Evolutionary conservation across 225 moss, liverwort and hornwort species (phyloP).

Genomic region (Straminergon stramineum): DNA sequence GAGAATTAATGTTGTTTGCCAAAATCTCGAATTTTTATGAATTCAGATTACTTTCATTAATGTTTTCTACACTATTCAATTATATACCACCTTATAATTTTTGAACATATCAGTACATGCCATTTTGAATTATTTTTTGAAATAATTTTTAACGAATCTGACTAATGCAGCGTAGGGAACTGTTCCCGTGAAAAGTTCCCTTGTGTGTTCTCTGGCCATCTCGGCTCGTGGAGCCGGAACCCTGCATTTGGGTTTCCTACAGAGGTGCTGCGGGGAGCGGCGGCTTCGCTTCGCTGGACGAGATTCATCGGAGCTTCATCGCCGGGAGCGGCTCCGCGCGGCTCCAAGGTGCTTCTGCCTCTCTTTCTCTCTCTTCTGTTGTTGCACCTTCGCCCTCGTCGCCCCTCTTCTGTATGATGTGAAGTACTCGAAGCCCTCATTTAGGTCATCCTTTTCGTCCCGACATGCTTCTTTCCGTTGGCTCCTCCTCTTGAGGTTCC

Average conservation of each 20-base stretch:
- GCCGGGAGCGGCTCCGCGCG: not conserved
- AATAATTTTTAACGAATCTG: not conserved
- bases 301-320: not conserved
- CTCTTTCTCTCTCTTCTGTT: not conserved
- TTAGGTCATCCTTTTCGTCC: not conserved
- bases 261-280: not conserved
- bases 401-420: too few species aligned
- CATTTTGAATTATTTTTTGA: not conserved
- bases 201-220: not conserved
- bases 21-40: not conserved
- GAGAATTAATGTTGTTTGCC: not conserved
- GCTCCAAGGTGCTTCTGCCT: not conserved
- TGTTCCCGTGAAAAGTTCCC: not conserved
- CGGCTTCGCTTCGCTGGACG: not conserved
- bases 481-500: not conserved
- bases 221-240: too few species aligned
- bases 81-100: not conserved
- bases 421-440: not conserved
- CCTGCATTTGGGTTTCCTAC: not conserved
- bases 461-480: not conserved
- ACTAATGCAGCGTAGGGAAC: not conserved
- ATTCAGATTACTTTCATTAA: not conserved
- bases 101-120: fast-evolving
- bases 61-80: not conserved
- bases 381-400: not conserved